Base-by-base conservation (phyloP, 208 protist species). In the Balamuthia mandrillaris region DNA sequence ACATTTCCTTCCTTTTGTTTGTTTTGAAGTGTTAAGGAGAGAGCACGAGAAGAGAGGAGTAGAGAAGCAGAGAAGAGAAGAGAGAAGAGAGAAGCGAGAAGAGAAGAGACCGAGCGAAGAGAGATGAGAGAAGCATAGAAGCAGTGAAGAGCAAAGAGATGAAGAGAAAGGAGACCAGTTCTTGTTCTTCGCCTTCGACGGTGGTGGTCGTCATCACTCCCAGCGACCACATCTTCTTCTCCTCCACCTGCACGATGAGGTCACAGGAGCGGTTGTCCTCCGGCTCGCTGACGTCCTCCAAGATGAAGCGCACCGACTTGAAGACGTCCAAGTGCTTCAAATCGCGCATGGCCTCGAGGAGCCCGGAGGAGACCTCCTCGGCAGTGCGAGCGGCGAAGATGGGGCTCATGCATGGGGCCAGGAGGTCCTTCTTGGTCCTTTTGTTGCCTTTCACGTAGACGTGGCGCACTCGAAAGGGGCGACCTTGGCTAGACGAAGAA, bases 131-230 rank as follows among this genome's bases (percentile, higher is more conserved):
- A n/a, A n/a, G n/a, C n/a, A n/a, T n/a, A n/a, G n/a, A n/a, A n/a
- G 60, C 21, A 21, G 24, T 6, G 9, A 21, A 35, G 56, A 18
- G 24, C n/a, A 9, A 29, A 21, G 24, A 21, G 24, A 35, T 16
- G 58, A 12, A 24, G 1, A 35, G 60, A 5, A 18, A 24, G 21
- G 33, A 35, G 35, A 68, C 60, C 18, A 68, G 33, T 10, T 68
- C 60, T 27, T 27, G 60, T 68, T 68, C 60, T 18, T 68, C 42
- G 9, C 42, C 60, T 27, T 35, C 60, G 33, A 68, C 60, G 33
- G 60, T 68, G 60, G 60, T 68, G 60, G 60, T 44, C 21, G 60
- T 68, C 60, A 44, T 68, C 33, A 68, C 60, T 39, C 42, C 60
- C 33, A 68, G 16, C 18, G 33, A 35, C 18, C 33, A 44, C 33